Conservation (phyloP, 148 eudicot species). For the Vaccinium darrowii region DNA sequence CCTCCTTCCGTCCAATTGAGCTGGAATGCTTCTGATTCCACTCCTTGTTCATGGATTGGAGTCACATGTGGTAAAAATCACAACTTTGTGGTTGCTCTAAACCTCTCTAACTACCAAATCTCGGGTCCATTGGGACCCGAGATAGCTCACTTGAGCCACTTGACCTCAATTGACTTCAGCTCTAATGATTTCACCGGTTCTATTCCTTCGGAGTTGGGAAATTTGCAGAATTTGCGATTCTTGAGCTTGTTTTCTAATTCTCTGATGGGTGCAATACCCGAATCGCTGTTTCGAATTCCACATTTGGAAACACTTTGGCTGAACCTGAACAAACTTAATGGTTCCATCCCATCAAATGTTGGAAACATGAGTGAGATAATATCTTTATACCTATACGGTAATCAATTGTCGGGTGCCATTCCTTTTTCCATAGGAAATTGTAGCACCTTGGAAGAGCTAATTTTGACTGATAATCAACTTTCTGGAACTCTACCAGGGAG, state of each 20-base stretch:
- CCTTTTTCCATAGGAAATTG: slow-evolving; percentile 65
- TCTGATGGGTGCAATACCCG: slow-evolving; percentile 40
- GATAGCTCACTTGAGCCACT: slow-evolving; percentile 38
- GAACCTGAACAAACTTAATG: slow-evolving; percentile 45
- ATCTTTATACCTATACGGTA: slow-evolving; percentile 34
- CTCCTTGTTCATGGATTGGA: slow-evolving; percentile 79
- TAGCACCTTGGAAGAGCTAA: slow-evolving; percentile 36
- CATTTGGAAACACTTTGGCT: slow-evolving; percentile 33
- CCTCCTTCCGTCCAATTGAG: slow-evolving; percentile 46
- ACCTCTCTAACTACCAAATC: slow-evolving; percentile 45
- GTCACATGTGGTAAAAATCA: slow-evolving; percentile 42
- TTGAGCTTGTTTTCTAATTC: slow-evolving; percentile 29
- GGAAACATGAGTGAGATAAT: slow-evolving; percentile 50
- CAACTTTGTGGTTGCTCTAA: slow-evolving; percentile 41
- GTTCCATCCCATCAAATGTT: slow-evolving; percentile 53
- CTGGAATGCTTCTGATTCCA: slow-evolving; percentile 54
- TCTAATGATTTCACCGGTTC: slow-evolving; percentile 45
- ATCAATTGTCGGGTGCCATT: slow-evolving; percentile 51
- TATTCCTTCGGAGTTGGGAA: slow-evolving; percentile 46
- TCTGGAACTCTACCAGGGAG: slow-evolving; percentile 57
- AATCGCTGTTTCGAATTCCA: slow-evolving; percentile 36
- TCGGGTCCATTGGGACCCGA: slow-evolving; percentile 62
- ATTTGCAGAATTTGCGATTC: slow-evolving; percentile 20
- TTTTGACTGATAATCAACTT: slow-evolving; percentile 40
- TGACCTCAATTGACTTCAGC: slow-evolving; percentile 45